A percentile compares a stretch with the other conserved stretches of the same genome.
Conservation (phyloP, 129 eudicot species). For the Escallonia herrerae region DNA sequence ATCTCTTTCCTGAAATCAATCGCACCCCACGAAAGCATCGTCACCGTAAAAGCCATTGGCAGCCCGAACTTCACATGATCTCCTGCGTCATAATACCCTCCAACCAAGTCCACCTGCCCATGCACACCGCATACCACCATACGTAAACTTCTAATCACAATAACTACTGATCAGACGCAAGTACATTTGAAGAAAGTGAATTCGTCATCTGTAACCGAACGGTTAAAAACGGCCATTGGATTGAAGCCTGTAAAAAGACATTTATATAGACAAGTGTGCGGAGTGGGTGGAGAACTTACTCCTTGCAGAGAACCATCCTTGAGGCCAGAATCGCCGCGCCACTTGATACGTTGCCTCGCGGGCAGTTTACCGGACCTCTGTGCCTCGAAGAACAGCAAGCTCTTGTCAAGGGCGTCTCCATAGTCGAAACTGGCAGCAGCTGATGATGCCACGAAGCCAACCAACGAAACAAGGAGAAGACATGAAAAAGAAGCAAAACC, state of each 20-base stretch:
- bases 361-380: conserved; percentile 82
- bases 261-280: too few relatives aligned
- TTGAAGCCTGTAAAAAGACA: too few relatives aligned
- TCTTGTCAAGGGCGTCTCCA: conserved; percentile 61
- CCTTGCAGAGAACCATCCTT: conserved; percentile 58
- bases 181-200: too few relatives aligned
- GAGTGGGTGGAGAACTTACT: too few relatives aligned
- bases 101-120: conserved; percentile 67
- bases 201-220: too few relatives aligned
- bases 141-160: too few relatives aligned
- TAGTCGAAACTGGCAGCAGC: conserved; percentile 37
- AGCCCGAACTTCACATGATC: conserved; percentile 82
- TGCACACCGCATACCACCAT: background rate
- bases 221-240: too few relatives aligned
- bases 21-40: conserved; percentile 77
- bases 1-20: conserved; percentile 42
- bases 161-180: too few relatives aligned
- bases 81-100: conserved; percentile 88
- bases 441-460: conserved; percentile 26
- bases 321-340: conserved; percentile 79
- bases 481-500: conserved; percentile 8
- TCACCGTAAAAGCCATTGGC: conserved; percentile 70
- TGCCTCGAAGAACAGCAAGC: conserved; percentile 75
- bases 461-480: conserved; percentile 21
- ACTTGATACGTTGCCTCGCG: conserved; percentile 43